These are phyloP conservation scores for Neonectria ditissima DNA, from an alignment of 2,329 filamentous ascomycete species.

Conservation along the genomic window DNA sequence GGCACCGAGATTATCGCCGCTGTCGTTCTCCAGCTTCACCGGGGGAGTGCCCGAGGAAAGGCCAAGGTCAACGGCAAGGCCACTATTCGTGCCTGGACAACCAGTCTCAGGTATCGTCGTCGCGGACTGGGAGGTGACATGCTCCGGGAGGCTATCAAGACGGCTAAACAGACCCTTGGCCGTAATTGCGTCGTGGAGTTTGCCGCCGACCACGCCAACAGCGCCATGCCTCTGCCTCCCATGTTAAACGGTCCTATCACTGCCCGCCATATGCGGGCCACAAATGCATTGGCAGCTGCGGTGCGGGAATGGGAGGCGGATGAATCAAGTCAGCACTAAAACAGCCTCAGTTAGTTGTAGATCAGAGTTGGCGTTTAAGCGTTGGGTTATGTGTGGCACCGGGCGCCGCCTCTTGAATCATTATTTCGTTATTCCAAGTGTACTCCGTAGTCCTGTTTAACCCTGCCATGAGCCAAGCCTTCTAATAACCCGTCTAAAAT, in stretches of 20 bases:
- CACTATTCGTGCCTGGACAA: constrained; percentile 84
- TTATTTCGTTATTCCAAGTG: background rate
- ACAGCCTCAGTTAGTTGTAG: constrained; percentile 2
- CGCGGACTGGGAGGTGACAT: constrained; percentile 79
- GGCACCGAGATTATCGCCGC: constrained; percentile 77
- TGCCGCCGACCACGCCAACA: constrained; percentile 81
- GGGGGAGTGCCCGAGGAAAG: constrained; percentile 15
- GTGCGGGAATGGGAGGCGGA: constrained; percentile 37
- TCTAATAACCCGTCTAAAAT: background rate
- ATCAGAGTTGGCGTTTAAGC: background rate
- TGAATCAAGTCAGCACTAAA: constrained; percentile 17
- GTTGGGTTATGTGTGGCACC: background rate
- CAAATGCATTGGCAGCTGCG: constrained; percentile 55
- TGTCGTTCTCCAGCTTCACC: constrained; percentile 71
- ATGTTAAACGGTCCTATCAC: constrained; percentile 71
- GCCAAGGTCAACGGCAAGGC: constrained; percentile 64
- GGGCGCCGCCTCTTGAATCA: constrained; percentile 9
- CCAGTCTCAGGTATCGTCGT: constrained; percentile 74
- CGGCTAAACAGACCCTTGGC: constrained; percentile 73
- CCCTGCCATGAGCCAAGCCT: background rate
- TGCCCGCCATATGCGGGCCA: constrained; percentile 66
- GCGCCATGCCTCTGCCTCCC: constrained; percentile 66
- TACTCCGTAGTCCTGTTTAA: background rate
- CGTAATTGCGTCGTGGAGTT: constrained; percentile 73
- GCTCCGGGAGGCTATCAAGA: constrained; percentile 76